Evolutionary conservation across 164 flowering plant species (phyloP).

Genomic region (Chloranthus sessilifolius): DNA sequence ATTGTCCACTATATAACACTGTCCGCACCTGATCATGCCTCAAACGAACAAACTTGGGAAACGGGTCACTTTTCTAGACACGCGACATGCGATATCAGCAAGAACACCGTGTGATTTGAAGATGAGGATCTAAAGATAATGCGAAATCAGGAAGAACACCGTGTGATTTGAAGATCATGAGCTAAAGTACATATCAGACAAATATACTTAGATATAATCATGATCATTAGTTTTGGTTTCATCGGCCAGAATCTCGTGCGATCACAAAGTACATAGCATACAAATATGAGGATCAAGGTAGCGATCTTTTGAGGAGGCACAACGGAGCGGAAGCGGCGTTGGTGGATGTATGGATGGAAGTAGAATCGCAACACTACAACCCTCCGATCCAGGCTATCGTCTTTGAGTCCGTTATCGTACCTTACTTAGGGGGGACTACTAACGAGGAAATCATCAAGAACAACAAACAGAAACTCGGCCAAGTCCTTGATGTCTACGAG

Average conservation of each 20-base stretch:
- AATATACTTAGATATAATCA: too few relatives aligned
- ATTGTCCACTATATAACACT: too few relatives aligned
- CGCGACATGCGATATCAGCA: too few relatives aligned
- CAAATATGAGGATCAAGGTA: conserved; percentile 35
- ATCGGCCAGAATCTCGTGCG: conserved; percentile 39
- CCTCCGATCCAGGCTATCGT: conserved; percentile 28
- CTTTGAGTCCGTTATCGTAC: conserved; percentile 19
- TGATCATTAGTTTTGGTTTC: too few relatives aligned
- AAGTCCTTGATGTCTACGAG: conserved; percentile 54
- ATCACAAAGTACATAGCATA: conserved; percentile 36
- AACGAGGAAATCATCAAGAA: conserved; percentile 26
- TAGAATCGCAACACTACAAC: conserved; percentile 36
- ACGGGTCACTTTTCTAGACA: too few relatives aligned
- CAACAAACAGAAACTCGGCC: conserved; percentile 26
- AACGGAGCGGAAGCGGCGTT: conserved; percentile 27
- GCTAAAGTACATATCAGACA: too few relatives aligned
- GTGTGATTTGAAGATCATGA: too few relatives aligned
- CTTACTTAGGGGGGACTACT: conserved; percentile 17
- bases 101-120: too few relatives aligned
- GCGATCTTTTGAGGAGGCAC: conserved; percentile 26
- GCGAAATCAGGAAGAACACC: too few relatives aligned
- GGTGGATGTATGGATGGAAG: conserved; percentile 47
- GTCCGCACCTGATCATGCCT: too few relatives aligned
- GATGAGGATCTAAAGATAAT: too few relatives aligned
- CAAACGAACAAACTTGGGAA: too few relatives aligned